These are phyloP conservation scores for Atkinsonella hypoxylon DNA, from an alignment of 2,329 filamentous ascomycete species.

Conservation along the genomic window DNA sequence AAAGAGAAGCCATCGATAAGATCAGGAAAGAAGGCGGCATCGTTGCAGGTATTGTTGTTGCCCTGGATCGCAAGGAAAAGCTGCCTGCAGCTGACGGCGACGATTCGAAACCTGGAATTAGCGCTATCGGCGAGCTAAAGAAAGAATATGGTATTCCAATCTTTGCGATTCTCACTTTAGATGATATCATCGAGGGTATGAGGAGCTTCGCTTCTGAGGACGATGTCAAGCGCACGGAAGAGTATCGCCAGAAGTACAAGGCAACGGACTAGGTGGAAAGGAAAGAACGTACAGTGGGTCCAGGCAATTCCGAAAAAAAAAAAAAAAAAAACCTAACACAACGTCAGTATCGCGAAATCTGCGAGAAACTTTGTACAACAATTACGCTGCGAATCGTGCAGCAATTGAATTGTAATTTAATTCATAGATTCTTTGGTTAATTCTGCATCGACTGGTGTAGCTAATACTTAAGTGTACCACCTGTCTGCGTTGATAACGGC, in stretches of 20 bases:
- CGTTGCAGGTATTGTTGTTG: conserved; percentile 78
- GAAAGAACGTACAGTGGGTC: too few relatives aligned
- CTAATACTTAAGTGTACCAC: too few relatives aligned
- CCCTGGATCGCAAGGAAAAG: conserved; percentile 79
- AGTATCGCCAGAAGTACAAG: conserved; percentile 58
- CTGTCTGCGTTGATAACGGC: too few relatives aligned
- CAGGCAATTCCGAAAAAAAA: too few relatives aligned
- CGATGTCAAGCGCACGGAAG: conserved; percentile 56
- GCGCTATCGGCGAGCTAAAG: conserved; percentile 75
- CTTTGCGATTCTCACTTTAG: conserved; percentile 68
- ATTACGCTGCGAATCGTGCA: too few relatives aligned
- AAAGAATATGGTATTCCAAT: conserved; percentile 78
- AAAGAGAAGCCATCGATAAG: conserved; percentile 83
- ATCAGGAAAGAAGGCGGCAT: conserved; percentile 76
- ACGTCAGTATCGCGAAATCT: too few relatives aligned
- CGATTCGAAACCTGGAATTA: conserved; percentile 57
- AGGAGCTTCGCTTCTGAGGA: conserved; percentile 48
- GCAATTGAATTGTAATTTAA: too few relatives aligned
- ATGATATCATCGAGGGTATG: conserved; percentile 67
- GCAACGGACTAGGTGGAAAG: conserved; percentile 35
- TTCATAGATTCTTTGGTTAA: too few relatives aligned
- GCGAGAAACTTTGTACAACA: too few relatives aligned
- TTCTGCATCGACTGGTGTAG: too few relatives aligned
- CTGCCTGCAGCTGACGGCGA: conserved; percentile 53
- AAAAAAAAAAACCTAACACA: too few relatives aligned